Conservation (phyloP, 2,329 filamentous ascomycete genomes). For the Microdochium trichocladiopsis region DNA sequence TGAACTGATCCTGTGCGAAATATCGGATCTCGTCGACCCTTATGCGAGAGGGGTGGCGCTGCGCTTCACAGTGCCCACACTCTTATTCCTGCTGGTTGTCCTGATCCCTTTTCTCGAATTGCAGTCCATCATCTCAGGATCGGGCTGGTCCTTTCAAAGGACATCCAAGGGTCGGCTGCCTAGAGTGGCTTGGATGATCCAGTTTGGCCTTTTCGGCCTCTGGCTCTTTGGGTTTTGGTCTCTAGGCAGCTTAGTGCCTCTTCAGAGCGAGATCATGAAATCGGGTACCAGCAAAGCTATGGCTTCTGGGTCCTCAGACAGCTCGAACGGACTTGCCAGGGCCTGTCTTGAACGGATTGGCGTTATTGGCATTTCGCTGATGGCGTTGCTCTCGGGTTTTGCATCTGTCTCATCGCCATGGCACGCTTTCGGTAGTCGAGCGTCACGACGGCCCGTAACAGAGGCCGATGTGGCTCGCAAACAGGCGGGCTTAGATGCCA, state of each 20-base stretch:
- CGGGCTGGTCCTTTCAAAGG: constrained; percentile 57
- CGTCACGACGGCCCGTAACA: constrained; percentile 51
- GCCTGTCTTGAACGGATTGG: constrained; percentile 65
- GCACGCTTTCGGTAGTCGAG: constrained; percentile 68
- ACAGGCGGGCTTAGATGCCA: constrained; percentile 70
- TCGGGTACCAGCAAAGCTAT: constrained; percentile 25
- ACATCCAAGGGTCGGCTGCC: constrained; percentile 49
- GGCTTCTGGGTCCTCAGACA: constrained; percentile 25
- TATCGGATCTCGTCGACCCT: constrained; percentile 66
- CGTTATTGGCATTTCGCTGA: constrained; percentile 77
- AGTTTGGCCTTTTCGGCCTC: constrained; percentile 50
- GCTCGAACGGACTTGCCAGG: constrained; percentile 31
- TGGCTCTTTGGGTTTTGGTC: constrained; percentile 78
- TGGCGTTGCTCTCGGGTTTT: constrained; percentile 84
- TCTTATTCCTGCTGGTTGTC: constrained; percentile 66
- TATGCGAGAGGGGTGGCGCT: constrained; percentile 62
- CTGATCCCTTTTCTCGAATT: constrained; percentile 76
- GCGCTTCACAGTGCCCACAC: constrained; percentile 59
- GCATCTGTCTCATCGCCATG: constrained; percentile 83
- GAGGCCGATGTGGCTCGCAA: constrained; percentile 72
- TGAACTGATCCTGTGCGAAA: constrained; percentile 77
- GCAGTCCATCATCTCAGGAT: constrained; percentile 51
- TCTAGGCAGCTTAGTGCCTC: constrained; percentile 56
- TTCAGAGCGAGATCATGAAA: constrained; percentile 32
- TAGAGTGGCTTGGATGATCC: constrained; percentile 56